These are phyloP conservation scores for Wickerhamomyces bovis DNA, from an alignment of 805 yeast species.

Conservation along the genomic window DNA sequence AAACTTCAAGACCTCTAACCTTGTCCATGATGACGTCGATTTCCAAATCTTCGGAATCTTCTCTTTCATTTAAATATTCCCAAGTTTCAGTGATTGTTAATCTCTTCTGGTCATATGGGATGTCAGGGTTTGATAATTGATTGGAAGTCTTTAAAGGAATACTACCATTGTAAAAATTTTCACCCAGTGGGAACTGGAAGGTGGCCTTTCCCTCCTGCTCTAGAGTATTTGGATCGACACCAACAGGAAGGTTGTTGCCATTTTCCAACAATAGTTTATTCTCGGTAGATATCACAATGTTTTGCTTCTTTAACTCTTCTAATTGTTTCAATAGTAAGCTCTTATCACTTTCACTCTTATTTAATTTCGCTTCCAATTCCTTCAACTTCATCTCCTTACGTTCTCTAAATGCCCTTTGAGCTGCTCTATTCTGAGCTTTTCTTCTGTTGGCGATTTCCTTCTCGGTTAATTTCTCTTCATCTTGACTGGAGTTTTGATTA, in stretches of 20 bases:
- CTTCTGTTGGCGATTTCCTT: conserved; percentile 51
- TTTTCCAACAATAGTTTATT: conserved; percentile 46
- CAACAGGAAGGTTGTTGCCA: not conserved
- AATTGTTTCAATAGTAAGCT: conserved; percentile 40
- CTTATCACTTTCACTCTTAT: conserved; percentile 50
- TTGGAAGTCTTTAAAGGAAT: conserved; percentile 4
- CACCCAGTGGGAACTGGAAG: conserved; percentile 27
- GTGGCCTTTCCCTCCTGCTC: conserved; percentile 4
- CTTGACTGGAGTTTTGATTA: conserved; percentile 3
- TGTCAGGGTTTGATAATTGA: conserved; percentile 21
- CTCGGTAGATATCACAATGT: conserved; percentile 53
- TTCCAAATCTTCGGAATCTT: conserved; percentile 44
- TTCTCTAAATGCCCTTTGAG: conserved; percentile 96
- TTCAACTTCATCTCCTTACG: conserved; percentile 84
- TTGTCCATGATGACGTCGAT: conserved; percentile 49
- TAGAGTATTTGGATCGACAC: conserved; percentile 2
- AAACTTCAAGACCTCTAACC: conserved; percentile 62
- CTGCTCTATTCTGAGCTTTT: conserved; percentile 96
- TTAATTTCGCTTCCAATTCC: conserved; percentile 57
- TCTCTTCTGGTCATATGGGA: conserved; percentile 32
- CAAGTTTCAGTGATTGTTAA: conserved; percentile 76
- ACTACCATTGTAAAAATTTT: conserved; percentile 1
- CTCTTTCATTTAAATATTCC: conserved; percentile 62
- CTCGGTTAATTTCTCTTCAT: conserved; percentile 65
- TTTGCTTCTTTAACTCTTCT: conserved; percentile 46